Base-by-base conservation (phyloP, 208 protist genomes). In the Trypanosomatidae sp. region DNA sequence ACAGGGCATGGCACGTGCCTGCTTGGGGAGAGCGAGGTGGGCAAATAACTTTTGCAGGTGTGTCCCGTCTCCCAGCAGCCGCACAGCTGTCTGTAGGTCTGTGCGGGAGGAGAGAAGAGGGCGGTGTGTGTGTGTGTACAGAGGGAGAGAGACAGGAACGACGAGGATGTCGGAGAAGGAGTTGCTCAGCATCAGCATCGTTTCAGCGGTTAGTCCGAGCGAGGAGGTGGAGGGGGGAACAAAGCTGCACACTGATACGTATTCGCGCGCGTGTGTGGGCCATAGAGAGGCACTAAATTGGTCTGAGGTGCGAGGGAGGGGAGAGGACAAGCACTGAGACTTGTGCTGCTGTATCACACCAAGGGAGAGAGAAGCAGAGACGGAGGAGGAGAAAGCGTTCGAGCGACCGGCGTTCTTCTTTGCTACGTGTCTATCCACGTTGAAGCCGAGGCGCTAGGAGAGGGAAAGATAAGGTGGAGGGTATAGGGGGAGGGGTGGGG, bases 291-390 rank as follows among this genome's bases (percentile, higher is more conserved):
- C 7, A 25, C 9, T 44, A 2, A 44, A 22, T 44, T 17, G 39
- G 7, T 7, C 39, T 65, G 28, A 10, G 39, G 19, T 12, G 39
- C 5, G 36, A 22, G 47, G 19, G 36, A 41, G 22, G 44, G 28
- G 36, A 28, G 30, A 25, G 36, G 66, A 1, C 2, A 46, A 22
- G 17, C 1, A 4, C n/a, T 30, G 36, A 12, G 17, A 58, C 46
- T 2, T 52, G 13, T 36, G 43, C 36, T 49, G 17, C n/a, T 25
- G 12, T 19, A 19, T 28, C 30, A 66, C 12, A 71, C 30, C 33
- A 8, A 66, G 64, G 66, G 73, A 56, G 56, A 67, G 66, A 69
- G 28, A 68, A 50, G 69, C 50, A 62, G 41, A 69, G 28, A 6
- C 36, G 3, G 56, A 62, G 4, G 33, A 46, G 58, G 28, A 43